A percentile compares a stretch with the other conserved stretches of the same genome.
Conservation (phyloP, 2,329 filamentous ascomycete genomes). For the Colletotrichum abscissum region DNA sequence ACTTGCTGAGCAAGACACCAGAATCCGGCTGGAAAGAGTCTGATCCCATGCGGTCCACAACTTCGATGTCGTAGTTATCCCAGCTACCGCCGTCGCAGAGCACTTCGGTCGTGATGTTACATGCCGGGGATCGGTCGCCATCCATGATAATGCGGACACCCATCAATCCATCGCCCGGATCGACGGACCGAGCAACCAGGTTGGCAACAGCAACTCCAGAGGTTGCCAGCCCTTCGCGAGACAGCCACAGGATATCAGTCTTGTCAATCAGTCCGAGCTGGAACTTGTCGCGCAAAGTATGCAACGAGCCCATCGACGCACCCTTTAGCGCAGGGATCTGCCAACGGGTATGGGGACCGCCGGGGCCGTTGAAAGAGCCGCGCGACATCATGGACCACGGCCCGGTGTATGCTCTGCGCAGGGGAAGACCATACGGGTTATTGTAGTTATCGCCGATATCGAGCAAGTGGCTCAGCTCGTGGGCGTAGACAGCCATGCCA, state of each 20-base stretch:
- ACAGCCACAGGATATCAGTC: constrained; percentile 56
- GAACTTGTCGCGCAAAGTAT: constrained; percentile 64
- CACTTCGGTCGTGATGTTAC: constrained; percentile 52
- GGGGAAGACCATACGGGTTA: constrained; percentile 59
- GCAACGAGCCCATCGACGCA: constrained; percentile 60
- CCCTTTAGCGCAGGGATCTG: constrained; percentile 62
- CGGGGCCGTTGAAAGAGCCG: constrained; percentile 64
- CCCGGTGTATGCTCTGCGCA: constrained; percentile 60
- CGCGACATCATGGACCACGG: constrained; percentile 65
- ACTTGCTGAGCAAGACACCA: constrained; percentile 66
- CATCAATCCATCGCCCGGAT: constrained; percentile 51
- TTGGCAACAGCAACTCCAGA: constrained; percentile 56
- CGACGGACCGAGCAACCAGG: constrained; percentile 59
- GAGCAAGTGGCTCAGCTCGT: constrained; percentile 63
- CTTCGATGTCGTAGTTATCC: constrained; percentile 63
- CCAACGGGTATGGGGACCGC: constrained; percentile 64
- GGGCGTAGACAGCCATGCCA: constrained; percentile 64
- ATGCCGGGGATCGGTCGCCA: constrained; percentile 55
- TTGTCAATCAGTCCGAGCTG: constrained; percentile 60
- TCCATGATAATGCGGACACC: constrained; percentile 60
- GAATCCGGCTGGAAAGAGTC: constrained; percentile 63
- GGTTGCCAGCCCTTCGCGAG: constrained; percentile 51
- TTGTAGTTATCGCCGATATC: constrained; percentile 67
- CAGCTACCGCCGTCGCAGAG: constrained; percentile 64
- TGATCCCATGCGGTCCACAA: constrained; percentile 64